These are phyloP conservation scores for Saccharomycopsis schoenii DNA, from an alignment of 805 yeast genomes.

Conservation along the genomic window DNA sequence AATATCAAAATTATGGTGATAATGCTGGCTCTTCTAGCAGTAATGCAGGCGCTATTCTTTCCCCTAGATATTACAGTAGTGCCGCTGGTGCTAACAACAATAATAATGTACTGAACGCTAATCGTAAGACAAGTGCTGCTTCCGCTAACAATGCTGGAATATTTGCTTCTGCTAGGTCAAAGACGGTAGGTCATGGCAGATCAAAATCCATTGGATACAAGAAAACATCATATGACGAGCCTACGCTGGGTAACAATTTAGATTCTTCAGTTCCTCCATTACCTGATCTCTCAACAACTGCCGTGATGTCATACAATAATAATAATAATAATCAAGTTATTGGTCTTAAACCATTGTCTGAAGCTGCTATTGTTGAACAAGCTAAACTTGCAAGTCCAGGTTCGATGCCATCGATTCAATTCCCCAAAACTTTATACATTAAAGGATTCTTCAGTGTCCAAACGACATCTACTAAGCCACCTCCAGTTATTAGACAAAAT, in stretches of 20 bases:
- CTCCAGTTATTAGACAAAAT: constrained; percentile 79
- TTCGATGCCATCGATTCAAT: constrained; percentile 89
- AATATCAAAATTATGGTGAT: neutral
- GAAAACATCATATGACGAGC: constrained; percentile 11
- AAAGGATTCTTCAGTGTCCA: constrained; percentile 93
- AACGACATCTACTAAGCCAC: constrained; percentile 86
- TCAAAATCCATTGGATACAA: constrained; percentile 40
- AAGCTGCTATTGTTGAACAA: constrained; percentile 37
- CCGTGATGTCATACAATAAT: neutral
- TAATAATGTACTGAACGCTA: constrained; percentile 2
- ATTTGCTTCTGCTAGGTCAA: constrained; percentile 88
- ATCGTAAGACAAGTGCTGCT: neutral
- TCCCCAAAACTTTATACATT: constrained; percentile 80
- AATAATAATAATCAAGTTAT: constrained; percentile 29
- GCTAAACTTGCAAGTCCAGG: constrained; percentile 58
- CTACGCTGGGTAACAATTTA: neutral
- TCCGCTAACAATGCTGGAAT: constrained; percentile 56
- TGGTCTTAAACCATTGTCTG: constrained; percentile 37
- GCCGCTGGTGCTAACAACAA: constrained; percentile 5
- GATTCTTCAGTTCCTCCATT: constrained; percentile 22
- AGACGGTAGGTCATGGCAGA: constrained; percentile 74
- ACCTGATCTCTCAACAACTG: constrained; percentile 23
- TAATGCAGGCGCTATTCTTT: constrained; percentile 8
- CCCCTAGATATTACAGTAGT: constrained; percentile 20
- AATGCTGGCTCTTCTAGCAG: neutral